Conservation (phyloP, 2,329 filamentous ascomycete genomes). For the Fusarium musae region DNA sequence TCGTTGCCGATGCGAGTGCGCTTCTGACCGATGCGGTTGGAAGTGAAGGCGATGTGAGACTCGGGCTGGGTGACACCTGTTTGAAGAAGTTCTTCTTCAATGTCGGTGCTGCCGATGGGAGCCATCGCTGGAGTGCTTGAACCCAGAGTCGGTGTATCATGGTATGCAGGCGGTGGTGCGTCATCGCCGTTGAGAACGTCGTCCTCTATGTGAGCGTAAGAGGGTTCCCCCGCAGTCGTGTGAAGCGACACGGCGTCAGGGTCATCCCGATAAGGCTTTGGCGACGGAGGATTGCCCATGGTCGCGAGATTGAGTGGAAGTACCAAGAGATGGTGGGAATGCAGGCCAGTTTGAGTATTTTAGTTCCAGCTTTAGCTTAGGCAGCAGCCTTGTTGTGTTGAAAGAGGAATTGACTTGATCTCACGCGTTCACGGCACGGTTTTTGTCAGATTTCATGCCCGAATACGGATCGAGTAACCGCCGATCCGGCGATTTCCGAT, state of each 20-base stretch:
- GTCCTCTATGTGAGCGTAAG: constrained; percentile 7
- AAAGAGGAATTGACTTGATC: neutral
- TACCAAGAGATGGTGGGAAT: accelerated
- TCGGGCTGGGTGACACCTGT: constrained; percentile 13
- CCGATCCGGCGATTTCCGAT: neutral
- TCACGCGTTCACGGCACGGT: neutral
- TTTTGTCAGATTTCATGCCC: neutral
- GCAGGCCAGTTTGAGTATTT: neutral
- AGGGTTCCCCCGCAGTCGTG: constrained; percentile 23
- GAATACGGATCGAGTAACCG: neutral
- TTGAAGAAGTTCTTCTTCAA: neutral
- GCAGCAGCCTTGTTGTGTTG: neutral
- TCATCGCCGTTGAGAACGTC: neutral
- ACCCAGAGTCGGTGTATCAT: neutral
- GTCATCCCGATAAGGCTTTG: constrained; percentile 21
- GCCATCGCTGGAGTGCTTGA: neutral
- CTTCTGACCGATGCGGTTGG: constrained; percentile 24
- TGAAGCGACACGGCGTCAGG: constrained; percentile 37
- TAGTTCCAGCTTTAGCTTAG: neutral
- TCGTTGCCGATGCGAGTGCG: constrained; percentile 33
- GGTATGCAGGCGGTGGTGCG: neutral
- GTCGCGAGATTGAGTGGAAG: neutral
- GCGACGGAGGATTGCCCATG: constrained; percentile 11
- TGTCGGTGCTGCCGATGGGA: accelerated
- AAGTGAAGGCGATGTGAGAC: constrained; percentile 11